These are phyloP conservation scores for Dichotomocladium elegans DNA, from an alignment of 371 early-diverging fungal genomes.

Conservation along the genomic window DNA sequence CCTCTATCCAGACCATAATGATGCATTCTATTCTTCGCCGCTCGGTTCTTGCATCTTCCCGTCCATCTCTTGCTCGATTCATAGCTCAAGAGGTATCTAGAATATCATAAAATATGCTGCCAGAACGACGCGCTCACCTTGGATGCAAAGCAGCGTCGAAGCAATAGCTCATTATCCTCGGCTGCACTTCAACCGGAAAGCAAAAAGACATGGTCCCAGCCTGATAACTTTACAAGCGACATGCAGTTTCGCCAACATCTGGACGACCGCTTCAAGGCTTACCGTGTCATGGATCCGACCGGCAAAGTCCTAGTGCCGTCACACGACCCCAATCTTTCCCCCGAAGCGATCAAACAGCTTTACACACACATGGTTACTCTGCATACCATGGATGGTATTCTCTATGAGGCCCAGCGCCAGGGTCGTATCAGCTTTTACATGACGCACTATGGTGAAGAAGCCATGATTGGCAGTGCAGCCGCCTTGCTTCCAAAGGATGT, in stretches of 20 bases:
- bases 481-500: constrained; percentile 83
- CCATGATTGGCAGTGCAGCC: constrained; percentile 88
- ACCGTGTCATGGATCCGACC: constrained; percentile 89
- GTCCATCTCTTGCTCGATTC: too few species aligned
- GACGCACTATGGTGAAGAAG: constrained; percentile 98
- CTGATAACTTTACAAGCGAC: constrained; percentile 24
- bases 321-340: constrained; percentile 78
- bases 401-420: constrained; percentile 97
- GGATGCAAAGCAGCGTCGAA: too few species aligned
- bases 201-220: constrained; percentile 4
- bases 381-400: constrained; percentile 88
- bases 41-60: too few species aligned
- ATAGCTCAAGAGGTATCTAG: too few species aligned
- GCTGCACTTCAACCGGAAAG: too few species aligned
- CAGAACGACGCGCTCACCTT: too few species aligned
- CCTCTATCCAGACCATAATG: too few species aligned
- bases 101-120: too few species aligned
- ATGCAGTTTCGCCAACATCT: constrained; percentile 42
- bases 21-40: too few species aligned
- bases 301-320: constrained; percentile 71
- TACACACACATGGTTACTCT: constrained; percentile 88
- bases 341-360: constrained; percentile 70
- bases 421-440: constrained; percentile 98
- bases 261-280: constrained; percentile 72
- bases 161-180: too few species aligned